phyloP scores from a whole-genome alignment of 1,284 basidiomycete genomes.

The Tausonia pullulans region DNA sequence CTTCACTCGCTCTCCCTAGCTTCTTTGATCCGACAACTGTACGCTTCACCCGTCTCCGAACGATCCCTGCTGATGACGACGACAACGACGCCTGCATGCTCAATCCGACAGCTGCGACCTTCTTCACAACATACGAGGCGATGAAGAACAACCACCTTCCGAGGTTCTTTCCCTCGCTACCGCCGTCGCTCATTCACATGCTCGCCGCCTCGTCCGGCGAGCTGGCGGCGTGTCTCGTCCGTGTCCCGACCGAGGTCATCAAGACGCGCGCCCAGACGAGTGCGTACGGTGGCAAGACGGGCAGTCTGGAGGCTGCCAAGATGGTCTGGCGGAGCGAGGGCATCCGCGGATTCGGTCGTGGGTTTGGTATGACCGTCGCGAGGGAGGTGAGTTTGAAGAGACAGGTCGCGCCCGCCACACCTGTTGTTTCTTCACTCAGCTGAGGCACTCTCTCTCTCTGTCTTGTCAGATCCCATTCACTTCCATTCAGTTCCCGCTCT shows the following conservation, averaged over 20 bases:
- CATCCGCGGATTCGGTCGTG: slow-evolving; percentile 59
- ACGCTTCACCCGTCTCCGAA: not conserved
- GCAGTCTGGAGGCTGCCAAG: slow-evolving; percentile 32
- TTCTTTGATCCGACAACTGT: not conserved
- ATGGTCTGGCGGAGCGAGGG: slow-evolving; percentile 50
- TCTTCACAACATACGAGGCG: slow-evolving; percentile 90
- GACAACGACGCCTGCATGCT: too few relatives aligned
- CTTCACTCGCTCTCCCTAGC: not conserved
- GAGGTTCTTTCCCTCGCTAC: slow-evolving; percentile 1
- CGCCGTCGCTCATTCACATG: slow-evolving; percentile 32
- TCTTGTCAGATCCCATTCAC: slow-evolving; percentile 80
- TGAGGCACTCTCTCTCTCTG: not conserved
- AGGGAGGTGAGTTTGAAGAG: slow-evolving; percentile 48
- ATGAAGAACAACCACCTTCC: slow-evolving; percentile 50
- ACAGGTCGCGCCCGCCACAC: not conserved
- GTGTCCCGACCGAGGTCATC: slow-evolving; percentile 89
- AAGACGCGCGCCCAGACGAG: slow-evolving; percentile 74
- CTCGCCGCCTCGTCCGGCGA: slow-evolving; percentile 31
- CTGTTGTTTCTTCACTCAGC: not conserved
- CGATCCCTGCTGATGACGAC: not conserved
- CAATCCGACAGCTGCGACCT: slow-evolving; percentile 61
- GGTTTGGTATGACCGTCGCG: slow-evolving; percentile 65
- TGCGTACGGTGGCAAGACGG: slow-evolving; percentile 43
- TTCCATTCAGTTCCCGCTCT: slow-evolving; percentile 92
- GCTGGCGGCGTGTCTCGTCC: slow-evolving; percentile 79